Percentiles rank a stretch among this genome's conserved stretches.
Evolutionary conservation across 805 yeast species (phyloP).

Genomic region (Schwanniomyces pseudopolymorphus): DNA sequence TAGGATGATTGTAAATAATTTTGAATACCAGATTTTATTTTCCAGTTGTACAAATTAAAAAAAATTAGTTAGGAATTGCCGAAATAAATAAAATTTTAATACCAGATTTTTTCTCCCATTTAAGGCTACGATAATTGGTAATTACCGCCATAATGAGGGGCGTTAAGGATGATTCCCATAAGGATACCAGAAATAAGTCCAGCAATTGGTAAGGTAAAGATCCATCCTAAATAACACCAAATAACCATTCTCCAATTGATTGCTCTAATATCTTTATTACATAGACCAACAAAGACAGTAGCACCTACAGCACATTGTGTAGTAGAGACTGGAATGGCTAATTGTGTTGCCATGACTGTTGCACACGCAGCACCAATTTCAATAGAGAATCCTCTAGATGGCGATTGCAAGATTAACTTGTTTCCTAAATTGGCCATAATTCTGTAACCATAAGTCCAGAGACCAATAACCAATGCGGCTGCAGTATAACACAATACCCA

Average conservation of each 20-base stretch:
- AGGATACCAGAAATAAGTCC: constrained; percentile 69
- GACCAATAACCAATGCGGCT: constrained; percentile 62
- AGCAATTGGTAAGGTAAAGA: constrained; percentile 70
- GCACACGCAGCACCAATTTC: constrained; percentile 80
- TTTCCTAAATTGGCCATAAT: constrained; percentile 73
- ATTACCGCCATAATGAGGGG: constrained; percentile 47
- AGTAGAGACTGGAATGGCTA: constrained; percentile 71
- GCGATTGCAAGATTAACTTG: constrained; percentile 71
- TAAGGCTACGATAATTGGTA: constrained; percentile 16
- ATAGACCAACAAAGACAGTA: constrained; percentile 71
- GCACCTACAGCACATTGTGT: constrained; percentile 81
- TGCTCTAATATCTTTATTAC: constrained; percentile 60
- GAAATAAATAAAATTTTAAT: neutral
- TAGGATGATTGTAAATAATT: too few species aligned
- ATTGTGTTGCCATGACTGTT: constrained; percentile 71
- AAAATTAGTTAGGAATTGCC: too few species aligned
- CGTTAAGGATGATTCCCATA: constrained; percentile 61
- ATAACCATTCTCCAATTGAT: constrained; percentile 77
- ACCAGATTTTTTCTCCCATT: neutral
- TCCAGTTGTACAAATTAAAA: too few species aligned
- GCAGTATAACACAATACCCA: constrained; percentile 75
- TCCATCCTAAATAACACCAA: constrained; percentile 74
- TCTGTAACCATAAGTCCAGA: constrained; percentile 70
- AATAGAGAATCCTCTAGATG: constrained; percentile 73
- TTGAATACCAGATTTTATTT: too few species aligned